These are phyloP conservation scores for Suhomyces sp. DNA, from an alignment of 805 yeast species.

Conservation along the genomic window DNA sequence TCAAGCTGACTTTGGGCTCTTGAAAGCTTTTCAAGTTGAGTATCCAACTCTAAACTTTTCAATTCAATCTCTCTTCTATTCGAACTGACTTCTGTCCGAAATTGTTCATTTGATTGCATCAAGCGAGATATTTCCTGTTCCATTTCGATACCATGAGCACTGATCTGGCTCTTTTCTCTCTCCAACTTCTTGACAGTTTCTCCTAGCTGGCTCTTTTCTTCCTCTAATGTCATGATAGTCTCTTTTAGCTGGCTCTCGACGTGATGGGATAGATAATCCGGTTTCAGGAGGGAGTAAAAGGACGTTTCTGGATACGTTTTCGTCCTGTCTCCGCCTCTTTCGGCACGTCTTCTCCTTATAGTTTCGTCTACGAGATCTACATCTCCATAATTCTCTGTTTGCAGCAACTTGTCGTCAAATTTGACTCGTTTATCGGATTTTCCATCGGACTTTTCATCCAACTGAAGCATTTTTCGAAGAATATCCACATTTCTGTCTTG, in stretches of 20 bases:
- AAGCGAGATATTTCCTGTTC: neutral
- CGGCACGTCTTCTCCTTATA: neutral
- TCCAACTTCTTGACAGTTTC: neutral
- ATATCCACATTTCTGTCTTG: conserved; percentile 13
- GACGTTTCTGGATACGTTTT: neutral
- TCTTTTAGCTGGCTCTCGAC: neutral
- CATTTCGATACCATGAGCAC: neutral
- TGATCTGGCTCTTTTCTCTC: neutral
- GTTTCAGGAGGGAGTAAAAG: neutral
- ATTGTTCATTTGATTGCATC: neutral
- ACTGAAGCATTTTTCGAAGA: conserved; percentile 7
- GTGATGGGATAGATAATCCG: neutral
- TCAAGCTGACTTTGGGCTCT: neutral
- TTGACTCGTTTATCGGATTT: neutral
- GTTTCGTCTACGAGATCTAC: neutral
- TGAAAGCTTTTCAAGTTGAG: neutral
- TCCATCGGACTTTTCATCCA: neutral
- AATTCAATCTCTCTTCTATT: neutral
- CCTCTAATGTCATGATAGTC: neutral
- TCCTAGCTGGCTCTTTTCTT: neutral
- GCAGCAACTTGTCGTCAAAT: neutral
- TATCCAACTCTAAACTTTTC: conserved; percentile 1
- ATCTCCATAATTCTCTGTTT: neutral
- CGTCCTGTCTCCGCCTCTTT: neutral
- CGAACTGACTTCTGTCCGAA: neutral